phyloP scores from a whole-genome alignment of 2,329 filamentous ascomycete species.

The Fusarium anguioides region DNA sequence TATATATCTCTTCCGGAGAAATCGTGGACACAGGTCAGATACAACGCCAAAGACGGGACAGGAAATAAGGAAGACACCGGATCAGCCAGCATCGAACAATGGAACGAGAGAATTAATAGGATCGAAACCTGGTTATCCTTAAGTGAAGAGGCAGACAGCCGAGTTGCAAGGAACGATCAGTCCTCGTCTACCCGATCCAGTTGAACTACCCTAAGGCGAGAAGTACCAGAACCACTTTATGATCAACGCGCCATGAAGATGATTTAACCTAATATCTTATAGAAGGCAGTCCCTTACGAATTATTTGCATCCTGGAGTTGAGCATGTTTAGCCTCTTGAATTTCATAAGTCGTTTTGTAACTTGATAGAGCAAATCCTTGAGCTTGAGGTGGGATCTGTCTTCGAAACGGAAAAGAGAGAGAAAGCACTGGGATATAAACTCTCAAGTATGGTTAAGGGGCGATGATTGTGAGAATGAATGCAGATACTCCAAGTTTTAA shows the following conservation, averaged over 20 bases:
- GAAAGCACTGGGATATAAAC: too few species aligned
- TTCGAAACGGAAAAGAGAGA: too few species aligned
- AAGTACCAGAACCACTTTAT: background rate
- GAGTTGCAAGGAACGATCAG: background rate
- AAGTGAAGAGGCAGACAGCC: background rate
- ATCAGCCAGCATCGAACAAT: background rate
- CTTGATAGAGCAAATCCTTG: too few species aligned
- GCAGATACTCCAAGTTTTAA: background rate
- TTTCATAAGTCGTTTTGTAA: too few species aligned
- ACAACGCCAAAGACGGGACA: background rate
- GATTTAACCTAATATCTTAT: background rate
- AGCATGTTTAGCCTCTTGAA: too few species aligned
- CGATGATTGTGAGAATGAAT: background rate
- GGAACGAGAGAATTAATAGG: background rate
- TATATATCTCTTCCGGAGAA: constrained; percentile 1
- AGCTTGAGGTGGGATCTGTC: too few species aligned
- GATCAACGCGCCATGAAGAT: background rate
- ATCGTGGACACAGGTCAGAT: background rate
- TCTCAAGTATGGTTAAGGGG: too few species aligned
- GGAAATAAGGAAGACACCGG: fast-evolving
- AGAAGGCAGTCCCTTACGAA: background rate
- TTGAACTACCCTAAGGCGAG: background rate
- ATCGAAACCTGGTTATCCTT: background rate
- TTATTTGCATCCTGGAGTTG: too few species aligned
- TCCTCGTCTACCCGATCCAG: background rate